Evolutionary conservation across 2,329 filamentous ascomycete species (phyloP).

Genomic region (Ophioceras dolichostomum): DNA sequence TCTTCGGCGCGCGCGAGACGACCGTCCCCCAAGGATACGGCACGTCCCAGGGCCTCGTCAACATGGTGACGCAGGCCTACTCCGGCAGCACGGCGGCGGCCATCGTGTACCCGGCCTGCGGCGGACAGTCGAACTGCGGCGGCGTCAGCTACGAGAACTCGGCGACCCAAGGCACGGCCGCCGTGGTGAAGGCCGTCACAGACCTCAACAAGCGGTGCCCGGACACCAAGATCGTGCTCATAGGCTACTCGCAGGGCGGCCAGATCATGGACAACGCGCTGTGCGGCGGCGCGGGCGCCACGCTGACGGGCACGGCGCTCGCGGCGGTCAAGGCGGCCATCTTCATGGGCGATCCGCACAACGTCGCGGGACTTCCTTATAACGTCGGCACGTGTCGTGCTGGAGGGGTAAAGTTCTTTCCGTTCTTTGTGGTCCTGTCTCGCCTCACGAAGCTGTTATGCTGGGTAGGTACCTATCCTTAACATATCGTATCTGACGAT

Average conservation of each 20-base stretch:
- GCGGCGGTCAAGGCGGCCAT: conserved; percentile 49
- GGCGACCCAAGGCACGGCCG: conserved; percentile 41
- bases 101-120: conserved; percentile 49
- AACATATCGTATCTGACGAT: not conserved
- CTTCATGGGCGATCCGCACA: conserved; percentile 52
- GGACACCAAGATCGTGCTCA: conserved; percentile 41
- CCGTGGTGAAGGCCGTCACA: conserved; percentile 48
- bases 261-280: conserved; percentile 53
- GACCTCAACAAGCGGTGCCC: conserved; percentile 44
- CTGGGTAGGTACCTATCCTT: no score
- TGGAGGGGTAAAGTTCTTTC: conserved; percentile 44
- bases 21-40: conserved; percentile 40
- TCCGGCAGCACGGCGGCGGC: conserved; percentile 40
- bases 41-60: conserved; percentile 33
- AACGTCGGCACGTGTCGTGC: conserved; percentile 46
- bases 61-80: conserved; percentile 33
- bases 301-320: conserved; percentile 33
- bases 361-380: conserved; percentile 40
- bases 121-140: conserved; percentile 45
- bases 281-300: conserved; percentile 43
- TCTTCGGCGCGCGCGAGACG: conserved; percentile 34
- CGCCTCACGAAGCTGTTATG: not conserved
- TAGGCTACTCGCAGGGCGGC: conserved; percentile 52
- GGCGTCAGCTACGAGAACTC: conserved; percentile 48
- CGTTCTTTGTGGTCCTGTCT: conserved; percentile 11